Conservation (phyloP, 768 basidiomycete genomes). For the Rhizopogon vesiculosus region DNA sequence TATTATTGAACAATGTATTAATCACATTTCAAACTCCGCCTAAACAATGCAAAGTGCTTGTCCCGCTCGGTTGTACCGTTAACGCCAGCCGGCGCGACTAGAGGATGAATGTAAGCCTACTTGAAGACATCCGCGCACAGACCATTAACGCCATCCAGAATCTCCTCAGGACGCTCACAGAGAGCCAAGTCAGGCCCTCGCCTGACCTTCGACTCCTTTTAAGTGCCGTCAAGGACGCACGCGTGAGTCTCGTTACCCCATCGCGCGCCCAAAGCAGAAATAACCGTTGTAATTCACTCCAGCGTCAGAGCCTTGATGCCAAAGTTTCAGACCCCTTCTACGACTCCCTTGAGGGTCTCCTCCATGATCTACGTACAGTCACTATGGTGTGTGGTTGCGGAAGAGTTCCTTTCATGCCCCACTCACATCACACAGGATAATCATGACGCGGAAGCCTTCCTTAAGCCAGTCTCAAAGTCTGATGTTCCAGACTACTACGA, state of each 20-base stretch:
- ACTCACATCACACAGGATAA: slow-evolving; percentile 53
- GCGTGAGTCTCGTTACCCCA: slow-evolving; percentile 50
- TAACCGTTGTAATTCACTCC: slow-evolving; percentile 20
- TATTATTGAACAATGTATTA: too few species aligned
- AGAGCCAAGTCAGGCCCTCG: slow-evolving; percentile 61
- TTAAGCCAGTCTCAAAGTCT: slow-evolving; percentile 85
- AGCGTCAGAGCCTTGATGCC: slow-evolving; percentile 49
- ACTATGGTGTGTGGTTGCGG: slow-evolving; percentile 45
- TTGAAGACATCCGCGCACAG: slow-evolving; percentile 6
- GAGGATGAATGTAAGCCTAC: slow-evolving; percentile 35
- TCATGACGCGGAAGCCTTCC: slow-evolving; percentile 89
- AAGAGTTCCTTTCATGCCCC: slow-evolving; percentile 19
- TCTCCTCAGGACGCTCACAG: slow-evolving; percentile 83
- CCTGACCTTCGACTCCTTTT: slow-evolving; percentile 79
- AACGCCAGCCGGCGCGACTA: slow-evolving; percentile 17
- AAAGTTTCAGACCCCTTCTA: slow-evolving; percentile 88
- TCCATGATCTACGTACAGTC: slow-evolving; percentile 78
- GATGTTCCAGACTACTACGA: slow-evolving; percentile 95
- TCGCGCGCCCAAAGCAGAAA: neutral
- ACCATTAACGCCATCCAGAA: slow-evolving; percentile 46
- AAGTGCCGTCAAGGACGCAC: slow-evolving; percentile 80
- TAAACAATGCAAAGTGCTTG: slow-evolving; percentile 16
- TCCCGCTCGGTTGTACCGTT: slow-evolving; percentile 10
- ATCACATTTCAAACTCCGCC: slow-evolving; percentile 16
- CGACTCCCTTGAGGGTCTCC: slow-evolving; percentile 86